These are phyloP conservation scores for Ganoderma multipileum DNA, from an alignment of 1,284 basidiomycete species.

Conservation along the genomic window DNA sequence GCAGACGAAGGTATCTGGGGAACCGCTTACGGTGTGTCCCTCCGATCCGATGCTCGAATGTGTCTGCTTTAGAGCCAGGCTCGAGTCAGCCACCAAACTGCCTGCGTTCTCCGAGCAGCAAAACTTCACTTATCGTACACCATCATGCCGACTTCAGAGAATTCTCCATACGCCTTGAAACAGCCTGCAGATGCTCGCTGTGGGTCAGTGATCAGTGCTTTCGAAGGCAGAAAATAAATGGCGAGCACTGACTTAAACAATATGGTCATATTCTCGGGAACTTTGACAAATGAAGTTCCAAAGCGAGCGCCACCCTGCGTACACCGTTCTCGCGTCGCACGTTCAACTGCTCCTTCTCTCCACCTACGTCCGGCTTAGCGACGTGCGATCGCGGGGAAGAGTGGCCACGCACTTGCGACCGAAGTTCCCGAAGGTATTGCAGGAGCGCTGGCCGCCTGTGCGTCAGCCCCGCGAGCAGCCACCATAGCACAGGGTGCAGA, in stretches of 20 bases:
- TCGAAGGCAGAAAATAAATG: no score
- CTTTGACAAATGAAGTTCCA: slow-evolving; percentile 54
- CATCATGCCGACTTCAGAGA: slow-evolving; percentile 72
- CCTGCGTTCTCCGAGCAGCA: no score
- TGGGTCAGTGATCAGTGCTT: background rate
- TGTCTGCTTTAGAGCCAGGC: slow-evolving; percentile 48
- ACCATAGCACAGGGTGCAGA: slow-evolving; percentile 10
- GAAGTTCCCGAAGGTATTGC: slow-evolving; percentile 5
- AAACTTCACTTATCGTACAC: slow-evolving; percentile 64
- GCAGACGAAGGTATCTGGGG: background rate
- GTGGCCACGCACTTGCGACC: background rate
- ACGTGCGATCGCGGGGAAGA: background rate
- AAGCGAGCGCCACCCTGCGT: slow-evolving; percentile 44
- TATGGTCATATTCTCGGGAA: no score
- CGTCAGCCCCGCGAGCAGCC: slow-evolving; percentile 9
- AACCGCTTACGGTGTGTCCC: slow-evolving; percentile 62
- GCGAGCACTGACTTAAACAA: no score
- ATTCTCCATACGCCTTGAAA: slow-evolving; percentile 70
- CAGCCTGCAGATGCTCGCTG: slow-evolving; percentile 77
- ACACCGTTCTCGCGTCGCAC: slow-evolving; percentile 31
- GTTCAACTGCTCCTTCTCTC: background rate
- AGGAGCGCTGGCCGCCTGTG: background rate
- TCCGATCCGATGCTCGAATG: slow-evolving; percentile 64
- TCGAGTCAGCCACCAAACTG: background rate
- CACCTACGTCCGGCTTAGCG: background rate